These are phyloP conservation scores for Corymbia calophylla DNA, from an alignment of 441 rosid genomes.

Conservation along the genomic window DNA sequence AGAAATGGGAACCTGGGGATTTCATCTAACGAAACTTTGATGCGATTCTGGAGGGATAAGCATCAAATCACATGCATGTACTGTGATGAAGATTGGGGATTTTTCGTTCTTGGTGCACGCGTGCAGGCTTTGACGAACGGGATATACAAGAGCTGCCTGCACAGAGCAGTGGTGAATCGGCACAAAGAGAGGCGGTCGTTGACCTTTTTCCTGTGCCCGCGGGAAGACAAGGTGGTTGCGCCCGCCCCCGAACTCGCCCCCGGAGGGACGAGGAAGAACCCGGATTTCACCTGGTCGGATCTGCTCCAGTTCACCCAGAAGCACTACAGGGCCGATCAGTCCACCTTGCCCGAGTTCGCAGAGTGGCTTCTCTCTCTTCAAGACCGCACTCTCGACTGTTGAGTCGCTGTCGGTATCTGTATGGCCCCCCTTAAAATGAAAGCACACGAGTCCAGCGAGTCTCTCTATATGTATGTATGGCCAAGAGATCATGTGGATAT, in stretches of 20 bases:
- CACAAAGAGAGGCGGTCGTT: conserved; percentile 4
- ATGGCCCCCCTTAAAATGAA: not conserved
- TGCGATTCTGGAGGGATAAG: not conserved
- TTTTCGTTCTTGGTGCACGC: not conserved
- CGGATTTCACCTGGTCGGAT: conserved; percentile 12
- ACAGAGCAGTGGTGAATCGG: not conserved
- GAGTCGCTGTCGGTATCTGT: not conserved
- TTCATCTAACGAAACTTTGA: not conserved
- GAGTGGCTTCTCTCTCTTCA: not conserved
- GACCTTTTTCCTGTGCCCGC: conserved; percentile 7
- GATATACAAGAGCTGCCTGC: conserved; percentile 9
- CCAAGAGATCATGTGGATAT: not conserved
- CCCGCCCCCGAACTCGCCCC: not conserved
- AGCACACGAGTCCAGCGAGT: not conserved
- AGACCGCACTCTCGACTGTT: not conserved
- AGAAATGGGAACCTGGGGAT: not conserved
- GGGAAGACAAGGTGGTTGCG: not conserved
- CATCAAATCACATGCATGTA: not conserved
- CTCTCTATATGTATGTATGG: not conserved
- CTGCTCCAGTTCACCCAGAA: conserved; percentile 11
- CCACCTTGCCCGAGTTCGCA: conserved; percentile 1
- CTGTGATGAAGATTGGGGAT: not conserved
- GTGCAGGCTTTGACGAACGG: conserved; percentile 10
- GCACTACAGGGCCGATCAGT: conserved; percentile 9
- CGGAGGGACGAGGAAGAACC: not conserved